Evolutionary conservation across 768 basidiomycete species (phyloP), one percentile per base, ranked within the genome.

Genomic region (Leucosporidium yakuticum): DNA sequence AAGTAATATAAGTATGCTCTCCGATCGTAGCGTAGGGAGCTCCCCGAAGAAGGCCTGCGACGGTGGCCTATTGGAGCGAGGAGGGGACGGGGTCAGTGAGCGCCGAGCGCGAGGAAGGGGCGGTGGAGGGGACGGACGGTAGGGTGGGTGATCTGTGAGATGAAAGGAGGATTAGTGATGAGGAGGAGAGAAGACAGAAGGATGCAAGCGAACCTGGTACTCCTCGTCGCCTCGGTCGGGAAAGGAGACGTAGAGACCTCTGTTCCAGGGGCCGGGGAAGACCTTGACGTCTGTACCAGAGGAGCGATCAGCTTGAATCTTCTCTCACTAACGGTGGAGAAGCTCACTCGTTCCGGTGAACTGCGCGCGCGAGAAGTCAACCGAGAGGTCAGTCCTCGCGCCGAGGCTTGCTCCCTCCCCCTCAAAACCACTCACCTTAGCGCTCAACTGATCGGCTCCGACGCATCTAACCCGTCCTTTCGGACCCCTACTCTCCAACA

Each of bases 401-500:
- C 20, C 4, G 6, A 49, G 49, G 19, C n/a, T 50, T 19, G 6
- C 17, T 17, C 17, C 49, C 49, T 17, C 19, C n/a, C 49, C 17
- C 50, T 51, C 50, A 51, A 7, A 14, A 54, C 11, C 27, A 19
- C 53, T 1, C 53, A 54, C 53, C 25, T 58, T 90, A 21, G 94
- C 96, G 2, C 87, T 83, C 71, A 99, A 93, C 80, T 99, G 95
- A 80, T 99, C 95, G 65, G 80, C 79, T 6, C 93, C 95, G 89
- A 82, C 70, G 6, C 50, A 34, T 23, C 62, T 32, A 8, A 68
- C 67, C 2, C 36, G 21, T 2, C 67, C 56, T 32, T 53, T 25
- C 14, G 60, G 60, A 6, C 67, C 48, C 21, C 71, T 27, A 23
- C 69, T 39, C 53, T 74, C 65, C 51, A 69, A 44, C 87, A 49